Conservation (phyloP, 768 basidiomycete species). For the Auricularia sp. region DNA sequence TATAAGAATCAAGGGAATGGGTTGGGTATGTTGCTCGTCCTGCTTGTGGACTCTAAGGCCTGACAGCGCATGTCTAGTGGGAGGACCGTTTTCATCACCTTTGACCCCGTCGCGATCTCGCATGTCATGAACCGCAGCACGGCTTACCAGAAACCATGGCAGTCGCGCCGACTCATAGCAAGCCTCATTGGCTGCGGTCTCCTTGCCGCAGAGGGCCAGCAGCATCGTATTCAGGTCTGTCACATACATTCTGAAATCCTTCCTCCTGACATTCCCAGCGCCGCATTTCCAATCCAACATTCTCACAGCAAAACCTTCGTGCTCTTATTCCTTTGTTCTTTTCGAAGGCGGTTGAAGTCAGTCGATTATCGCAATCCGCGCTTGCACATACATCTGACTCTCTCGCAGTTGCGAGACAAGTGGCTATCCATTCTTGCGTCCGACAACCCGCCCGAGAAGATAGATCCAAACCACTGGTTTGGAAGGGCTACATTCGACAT, state of each 20-base stretch:
- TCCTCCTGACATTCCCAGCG: conserved; percentile 19
- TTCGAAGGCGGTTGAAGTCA: conserved; percentile 47
- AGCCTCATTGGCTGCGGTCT: conserved; percentile 41
- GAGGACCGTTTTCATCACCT: conserved; percentile 46
- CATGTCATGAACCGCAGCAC: conserved; percentile 38
- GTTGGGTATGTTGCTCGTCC: conserved; percentile 26
- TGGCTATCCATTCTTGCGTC: conserved; percentile 4
- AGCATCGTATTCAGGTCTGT: conserved; percentile 34
- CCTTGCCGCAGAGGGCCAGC: conserved; percentile 17
- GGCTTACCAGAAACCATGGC: conserved; percentile 47
- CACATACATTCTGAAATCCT: neutral
- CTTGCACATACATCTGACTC: no score
- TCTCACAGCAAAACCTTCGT: conserved; percentile 69
- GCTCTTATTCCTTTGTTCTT: conserved; percentile 65
- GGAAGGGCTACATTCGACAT: conserved; percentile 54
- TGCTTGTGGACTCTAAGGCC: neutral
- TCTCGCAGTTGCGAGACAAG: neutral
- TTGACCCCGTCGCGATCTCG: conserved; percentile 39
- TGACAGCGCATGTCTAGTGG: conserved; percentile 23
- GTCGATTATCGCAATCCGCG: conserved; percentile 14
- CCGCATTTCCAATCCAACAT: conserved; percentile 65
- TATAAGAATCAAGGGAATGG: conserved; percentile 46
- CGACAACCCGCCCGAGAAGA: conserved; percentile 2
- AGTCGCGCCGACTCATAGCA: conserved; percentile 39
- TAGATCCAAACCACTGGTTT: conserved; percentile 33